phyloP scores from a whole-genome alignment of 768 basidiomycete genomes.

The Lactarius trivialis region DNA sequence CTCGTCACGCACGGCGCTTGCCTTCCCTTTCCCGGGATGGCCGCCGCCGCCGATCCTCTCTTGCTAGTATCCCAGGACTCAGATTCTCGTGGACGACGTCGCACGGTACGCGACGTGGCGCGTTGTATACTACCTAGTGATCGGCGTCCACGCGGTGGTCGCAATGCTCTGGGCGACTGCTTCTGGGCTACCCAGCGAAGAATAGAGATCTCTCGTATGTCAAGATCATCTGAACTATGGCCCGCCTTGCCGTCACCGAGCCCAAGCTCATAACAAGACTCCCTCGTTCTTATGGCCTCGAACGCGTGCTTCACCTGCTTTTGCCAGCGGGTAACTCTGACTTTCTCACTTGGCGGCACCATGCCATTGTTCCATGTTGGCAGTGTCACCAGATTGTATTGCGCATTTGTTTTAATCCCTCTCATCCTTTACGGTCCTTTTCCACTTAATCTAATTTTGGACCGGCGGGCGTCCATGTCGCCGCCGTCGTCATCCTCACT shows the following conservation, averaged over 20 bases:
- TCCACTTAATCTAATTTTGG: constrained; percentile 29
- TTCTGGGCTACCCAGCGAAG: constrained; percentile 19
- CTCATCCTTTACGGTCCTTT: constrained; percentile 24
- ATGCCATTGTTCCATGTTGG: constrained; percentile 68
- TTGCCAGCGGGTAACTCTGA: constrained; percentile 57
- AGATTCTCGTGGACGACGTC: too few species aligned
- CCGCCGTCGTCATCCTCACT: constrained; percentile 31
- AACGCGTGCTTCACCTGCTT: constrained; percentile 49
- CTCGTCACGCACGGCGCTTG: constrained; percentile 34
- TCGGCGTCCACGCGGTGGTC: constrained; percentile 27
- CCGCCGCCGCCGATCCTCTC: too few species aligned
- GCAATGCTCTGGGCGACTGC: constrained; percentile 10
- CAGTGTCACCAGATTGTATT: not conserved
- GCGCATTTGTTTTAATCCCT: not conserved
- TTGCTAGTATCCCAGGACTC: too few species aligned
- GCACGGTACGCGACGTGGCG: constrained; percentile 38
- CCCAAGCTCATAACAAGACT: constrained; percentile 67
- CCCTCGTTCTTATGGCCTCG: constrained; percentile 52
- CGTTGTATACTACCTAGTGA: constrained; percentile 37
- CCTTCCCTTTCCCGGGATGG: too few species aligned
- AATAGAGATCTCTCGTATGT: constrained; percentile 20
- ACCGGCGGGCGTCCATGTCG: constrained; percentile 31
- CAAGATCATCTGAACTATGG: constrained; percentile 70
- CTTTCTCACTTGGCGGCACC: constrained; percentile 78
- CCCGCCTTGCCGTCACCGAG: constrained; percentile 66